Conservation (phyloP, 73 alveolate genomes). For the Paramecium tetraurelia region DNA sequence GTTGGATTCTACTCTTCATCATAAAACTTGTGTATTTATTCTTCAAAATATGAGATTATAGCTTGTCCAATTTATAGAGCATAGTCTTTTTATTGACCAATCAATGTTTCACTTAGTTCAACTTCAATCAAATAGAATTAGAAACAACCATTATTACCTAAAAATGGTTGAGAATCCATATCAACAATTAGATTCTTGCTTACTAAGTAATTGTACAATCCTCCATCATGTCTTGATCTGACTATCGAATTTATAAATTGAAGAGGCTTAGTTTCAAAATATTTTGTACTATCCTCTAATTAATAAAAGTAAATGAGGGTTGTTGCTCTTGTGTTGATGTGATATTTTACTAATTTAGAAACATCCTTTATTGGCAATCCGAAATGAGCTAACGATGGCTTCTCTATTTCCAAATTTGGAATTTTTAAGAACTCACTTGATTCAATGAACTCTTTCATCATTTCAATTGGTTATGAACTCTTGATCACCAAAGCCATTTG, state of each 20-base stretch:
- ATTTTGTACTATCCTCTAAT: not conserved
- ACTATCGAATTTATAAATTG: not conserved
- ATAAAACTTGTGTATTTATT: not conserved
- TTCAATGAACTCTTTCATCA: not conserved
- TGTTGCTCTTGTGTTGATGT: not conserved
- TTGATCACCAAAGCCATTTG: slow-evolving; percentile 6
- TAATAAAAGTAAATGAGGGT: not conserved
- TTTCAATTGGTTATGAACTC: not conserved
- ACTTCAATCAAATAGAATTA: slow-evolving; percentile 8
- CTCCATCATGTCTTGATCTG: slow-evolving; percentile 30
- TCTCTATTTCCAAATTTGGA: not conserved
- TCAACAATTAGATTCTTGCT: not conserved
- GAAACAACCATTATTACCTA: slow-evolving; percentile 9
- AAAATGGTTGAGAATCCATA: not conserved
- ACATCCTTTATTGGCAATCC: not conserved
- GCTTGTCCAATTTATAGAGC: slow-evolving; percentile 18
- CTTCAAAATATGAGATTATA: slow-evolving; percentile 11
- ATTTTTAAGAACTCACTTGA: not conserved
- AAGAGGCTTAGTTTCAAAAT: slow-evolving; percentile 2
- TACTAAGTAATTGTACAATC: not conserved
- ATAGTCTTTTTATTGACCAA: not conserved
- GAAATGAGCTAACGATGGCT: not conserved
- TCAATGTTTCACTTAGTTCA: not conserved
- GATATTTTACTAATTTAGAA: not conserved
- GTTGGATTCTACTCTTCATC: slow-evolving; percentile 32